Evolutionary conservation across 495 filamentous ascomycete genomes (phyloP), one percentile per base, ranked within the genome.

Genomic region (Aspergillus saccharolyticus): DNA sequence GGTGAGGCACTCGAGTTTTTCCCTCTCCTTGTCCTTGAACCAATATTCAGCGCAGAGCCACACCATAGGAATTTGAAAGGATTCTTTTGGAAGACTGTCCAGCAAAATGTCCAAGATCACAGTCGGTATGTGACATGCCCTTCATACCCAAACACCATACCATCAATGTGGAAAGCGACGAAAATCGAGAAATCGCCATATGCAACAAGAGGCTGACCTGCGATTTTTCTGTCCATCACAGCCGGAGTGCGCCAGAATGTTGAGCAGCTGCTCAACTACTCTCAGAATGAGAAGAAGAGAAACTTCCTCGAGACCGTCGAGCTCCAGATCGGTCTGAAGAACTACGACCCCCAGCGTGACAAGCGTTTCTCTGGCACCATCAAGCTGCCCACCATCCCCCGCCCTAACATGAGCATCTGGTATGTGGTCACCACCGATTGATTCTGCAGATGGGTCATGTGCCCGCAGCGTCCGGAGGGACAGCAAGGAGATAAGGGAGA

Each of bases 361-460:
- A 98, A 98, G 91, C 94, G 94, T 93, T 98, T 98, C 90, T 94
- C 89, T 46, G 94, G 94, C 78, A 97, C 95, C 73, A 89, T 98
- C 81, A 88, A 87, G 81, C 89, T 97, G 59, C 91, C 93, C 49
- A 79, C 81, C 63, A 80, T 97, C 59, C 94, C 94, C 65, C 89
- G 94, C 69, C 94, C 94, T 57, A 85, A 85, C 81, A 96, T 97
- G 93, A 81, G 71, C 81, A 85, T 98, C 80, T 97, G 93, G 86
- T 88, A 79, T 62, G 79, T 78, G 63, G 33, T 12, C 7, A 39
- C 33, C 33, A 12, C 33, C 33, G 33, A 39, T 39, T 15, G 7
- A 15, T 10, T 39, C 10, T n/a, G n/a, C n/a, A n/a, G n/a, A n/a
- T n/a, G n/a, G n/a, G n/a, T n/a, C n/a, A n/a, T n/a, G n/a, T n/a